Evolutionary conservation across 106 monocot genomes (phyloP).

Genomic region (Apostasia shenzhenica): DNA sequence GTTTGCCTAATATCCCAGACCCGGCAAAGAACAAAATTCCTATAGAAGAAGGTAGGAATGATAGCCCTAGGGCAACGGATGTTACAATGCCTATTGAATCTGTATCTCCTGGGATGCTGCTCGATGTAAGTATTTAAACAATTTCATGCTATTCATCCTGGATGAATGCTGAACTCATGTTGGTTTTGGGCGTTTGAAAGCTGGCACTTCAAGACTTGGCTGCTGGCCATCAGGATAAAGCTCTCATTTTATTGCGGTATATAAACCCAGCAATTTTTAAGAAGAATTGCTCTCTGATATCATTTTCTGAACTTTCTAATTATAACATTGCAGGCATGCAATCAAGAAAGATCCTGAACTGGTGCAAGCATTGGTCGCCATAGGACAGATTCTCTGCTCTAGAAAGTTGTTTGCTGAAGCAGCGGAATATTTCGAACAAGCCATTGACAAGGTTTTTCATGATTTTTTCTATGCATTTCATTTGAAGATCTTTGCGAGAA

Average conservation of each 20-base stretch:
- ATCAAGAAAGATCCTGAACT: conserved; percentile 68
- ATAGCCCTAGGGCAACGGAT: conserved; percentile 13
- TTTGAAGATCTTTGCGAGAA: too few species aligned
- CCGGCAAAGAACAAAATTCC: conserved; percentile 13
- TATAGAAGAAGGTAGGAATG: conserved; percentile 5
- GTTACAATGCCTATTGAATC: conserved; percentile 24
- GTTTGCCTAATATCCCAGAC: conserved; percentile 41
- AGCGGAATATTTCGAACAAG: conserved; percentile 64
- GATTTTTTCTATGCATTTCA: background rate
- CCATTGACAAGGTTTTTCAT: conserved; percentile 62
- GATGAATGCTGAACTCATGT: background rate
- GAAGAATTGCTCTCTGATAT: background rate
- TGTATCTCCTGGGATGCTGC: conserved; percentile 45
- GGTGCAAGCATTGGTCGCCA: conserved; percentile 62
- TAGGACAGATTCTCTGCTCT: conserved; percentile 68
- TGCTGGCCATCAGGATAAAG: conserved; percentile 40
- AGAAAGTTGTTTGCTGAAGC: conserved; percentile 59
- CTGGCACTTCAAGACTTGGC: conserved; percentile 50
- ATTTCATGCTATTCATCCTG: background rate
- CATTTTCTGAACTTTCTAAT: background rate
- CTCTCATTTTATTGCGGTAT: conserved; percentile 57
- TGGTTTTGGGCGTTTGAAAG: conserved; percentile 20
- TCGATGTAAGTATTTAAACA: conserved; percentile 52
- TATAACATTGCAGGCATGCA: conserved; percentile 39
- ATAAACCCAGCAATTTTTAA: background rate